Base-by-base conservation (phyloP, 225 moss, liverwort and hornwort genomes). In the Polytrichum commune region DNA sequence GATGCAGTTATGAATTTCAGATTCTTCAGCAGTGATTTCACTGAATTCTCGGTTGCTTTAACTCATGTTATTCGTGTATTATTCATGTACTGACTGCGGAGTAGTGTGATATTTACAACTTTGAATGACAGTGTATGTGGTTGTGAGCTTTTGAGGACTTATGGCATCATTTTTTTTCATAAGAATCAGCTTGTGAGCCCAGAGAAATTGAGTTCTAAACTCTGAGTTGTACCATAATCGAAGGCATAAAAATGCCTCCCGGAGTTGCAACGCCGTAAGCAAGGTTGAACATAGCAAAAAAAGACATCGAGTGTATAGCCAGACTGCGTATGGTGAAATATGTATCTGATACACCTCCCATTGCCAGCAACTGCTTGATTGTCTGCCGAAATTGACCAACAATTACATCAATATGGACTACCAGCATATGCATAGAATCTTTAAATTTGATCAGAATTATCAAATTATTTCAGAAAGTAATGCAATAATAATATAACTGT, bases 251-350 rank as follows among this genome's bases (percentile, higher is more conserved):
- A 62, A 94, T 90, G 74, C 93, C 93, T 74, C 93, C 92, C 2
- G 92, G 93, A 66, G 93, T 92, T 25, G 93, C 90, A 75, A 94
- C 90, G 53, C 93, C 93, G 62, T 94, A 92, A 29, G 93, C 86
- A 54, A 94, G 81, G 56, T 82, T 86, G 76, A 94, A 94, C 26
- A 94, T 85, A 54, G 84, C 54, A 38, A 91, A 79, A 75, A 90
- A 94, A 6, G 92, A 88, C 71, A 78, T 84, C 33, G 80, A 84
- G 62, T 94, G 90, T 13, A 94, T 80, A 60, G 81, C 64, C 61
- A 94, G 78, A 62, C 88, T 92, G 53, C 63, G 74, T 38, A 85
- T 73, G 35, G 85, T 87, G 38, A 94, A 94, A 57, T 82, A 78
- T 19, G 88, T 72, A 66, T 82, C 76, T 5, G 73, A 27, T 54